Percentiles rank a stretch among this genome's conserved stretches.
Conservation (phyloP, 179 eudicot genomes). For the Beta corolliflora region DNA sequence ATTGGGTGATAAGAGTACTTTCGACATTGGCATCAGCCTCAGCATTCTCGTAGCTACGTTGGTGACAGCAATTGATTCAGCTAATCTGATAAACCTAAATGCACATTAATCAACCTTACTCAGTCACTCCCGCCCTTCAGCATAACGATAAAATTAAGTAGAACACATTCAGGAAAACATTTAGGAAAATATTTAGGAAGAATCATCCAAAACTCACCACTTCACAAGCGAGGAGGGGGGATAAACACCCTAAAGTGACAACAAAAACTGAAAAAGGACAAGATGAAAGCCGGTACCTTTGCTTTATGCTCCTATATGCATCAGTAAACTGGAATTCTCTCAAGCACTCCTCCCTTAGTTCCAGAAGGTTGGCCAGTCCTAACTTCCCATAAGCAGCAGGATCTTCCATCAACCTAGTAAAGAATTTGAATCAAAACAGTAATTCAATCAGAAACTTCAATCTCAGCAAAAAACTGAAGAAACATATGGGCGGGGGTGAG, state of each 20-base stretch:
- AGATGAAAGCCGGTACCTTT: conserved; percentile 50
- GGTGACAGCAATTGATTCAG: not conserved
- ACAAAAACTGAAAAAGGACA: not conserved
- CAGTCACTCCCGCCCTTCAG: not conserved
- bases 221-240: not conserved
- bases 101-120: not conserved
- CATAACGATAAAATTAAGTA: not conserved
- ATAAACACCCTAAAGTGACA: not conserved
- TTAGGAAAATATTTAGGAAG: not conserved
- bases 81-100: not conserved
- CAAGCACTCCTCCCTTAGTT: conserved; percentile 95
- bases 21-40: not conserved
- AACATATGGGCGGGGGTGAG: not conserved
- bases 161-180: too few species aligned
- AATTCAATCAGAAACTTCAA: not conserved
- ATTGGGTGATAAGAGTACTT: not conserved
- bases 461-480: not conserved
- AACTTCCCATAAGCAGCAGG: conserved; percentile 98
- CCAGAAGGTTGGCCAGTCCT: conserved; percentile 94
- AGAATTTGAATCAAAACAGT: not conserved
- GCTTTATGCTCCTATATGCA: conserved; percentile 94
- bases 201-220: not conserved
- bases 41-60: not conserved
- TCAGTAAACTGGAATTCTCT: conserved; percentile 92
- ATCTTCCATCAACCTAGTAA: conserved; percentile 88